Conservation (phyloP, 2,329 filamentous ascomycete genomes). For the Chaetomium sp. region DNA sequence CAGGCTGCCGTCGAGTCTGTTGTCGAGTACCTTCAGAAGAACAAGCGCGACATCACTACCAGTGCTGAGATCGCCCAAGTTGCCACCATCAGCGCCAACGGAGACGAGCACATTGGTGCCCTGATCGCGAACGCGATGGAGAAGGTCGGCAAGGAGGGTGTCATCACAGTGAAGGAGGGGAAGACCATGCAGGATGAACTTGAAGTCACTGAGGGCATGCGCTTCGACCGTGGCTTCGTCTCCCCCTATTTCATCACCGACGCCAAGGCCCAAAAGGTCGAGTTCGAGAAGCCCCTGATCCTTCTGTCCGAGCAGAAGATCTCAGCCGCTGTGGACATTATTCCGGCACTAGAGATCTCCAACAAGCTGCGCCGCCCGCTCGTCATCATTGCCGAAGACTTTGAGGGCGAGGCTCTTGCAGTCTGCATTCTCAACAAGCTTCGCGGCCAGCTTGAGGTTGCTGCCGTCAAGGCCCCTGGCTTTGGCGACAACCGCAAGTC, state of each 20-base stretch:
- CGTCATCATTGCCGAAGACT: slow-evolving; percentile 98
- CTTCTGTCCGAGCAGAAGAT: slow-evolving; percentile 99
- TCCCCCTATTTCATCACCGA: slow-evolving; percentile 99
- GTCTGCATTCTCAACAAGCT: slow-evolving; percentile 99
- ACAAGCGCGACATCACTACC: slow-evolving; percentile 98
- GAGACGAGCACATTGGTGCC: slow-evolving; percentile 88
- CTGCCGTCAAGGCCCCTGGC: slow-evolving; percentile 96
- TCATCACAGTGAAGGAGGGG: slow-evolving; percentile 99
- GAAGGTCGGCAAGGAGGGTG: slow-evolving; percentile 99
- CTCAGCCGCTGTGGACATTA: slow-evolving; percentile 97
- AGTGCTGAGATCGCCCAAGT: slow-evolving; percentile 97
- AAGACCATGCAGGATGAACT: slow-evolving; percentile 98
- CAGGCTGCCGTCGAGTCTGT: slow-evolving; percentile 94
- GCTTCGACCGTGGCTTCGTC: slow-evolving; percentile 97
- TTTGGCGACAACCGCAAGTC: slow-evolving; percentile 99
- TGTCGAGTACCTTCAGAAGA: slow-evolving; percentile 85
- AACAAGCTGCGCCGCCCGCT: slow-evolving; percentile 92
- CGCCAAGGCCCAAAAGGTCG: slow-evolving; percentile 95
- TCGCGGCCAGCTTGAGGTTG: slow-evolving; percentile 96
- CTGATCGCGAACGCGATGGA: slow-evolving; percentile 98
- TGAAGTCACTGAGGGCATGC: slow-evolving; percentile 99
- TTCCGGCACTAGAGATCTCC: slow-evolving; percentile 93
- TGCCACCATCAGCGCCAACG: slow-evolving; percentile 96
- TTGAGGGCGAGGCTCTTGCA: slow-evolving; percentile 95
- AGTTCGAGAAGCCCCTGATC: slow-evolving; percentile 99